Percentiles rank a stretch among this genome's conserved stretches.
Evolutionary conservation across 345 rosid species (phyloP).

Genomic region (Syzygium aqueum): DNA sequence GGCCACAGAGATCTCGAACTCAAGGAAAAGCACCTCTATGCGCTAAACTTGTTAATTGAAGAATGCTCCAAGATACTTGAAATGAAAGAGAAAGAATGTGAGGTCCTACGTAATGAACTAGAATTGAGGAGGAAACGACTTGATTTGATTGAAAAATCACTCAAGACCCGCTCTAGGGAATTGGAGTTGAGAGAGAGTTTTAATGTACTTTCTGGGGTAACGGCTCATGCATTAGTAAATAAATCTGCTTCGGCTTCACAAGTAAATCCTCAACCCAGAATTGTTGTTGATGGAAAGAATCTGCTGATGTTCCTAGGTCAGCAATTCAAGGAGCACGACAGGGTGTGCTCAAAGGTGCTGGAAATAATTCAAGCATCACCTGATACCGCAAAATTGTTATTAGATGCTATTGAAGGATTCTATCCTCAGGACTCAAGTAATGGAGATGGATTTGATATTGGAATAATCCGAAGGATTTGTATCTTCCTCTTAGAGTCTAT

Average conservation of each 20-base stretch:
- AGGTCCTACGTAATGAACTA: background rate
- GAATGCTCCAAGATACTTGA: background rate
- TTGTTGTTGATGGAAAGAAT: constrained; percentile 2
- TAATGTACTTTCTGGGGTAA: background rate
- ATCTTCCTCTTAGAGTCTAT: constrained; percentile 9
- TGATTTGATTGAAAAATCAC: background rate
- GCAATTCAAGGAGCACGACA: constrained; percentile 1
- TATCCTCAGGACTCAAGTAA: constrained; percentile 5
- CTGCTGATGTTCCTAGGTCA: constrained; percentile 16
- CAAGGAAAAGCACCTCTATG: background rate
- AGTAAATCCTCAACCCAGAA: background rate
- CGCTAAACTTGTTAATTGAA: background rate
- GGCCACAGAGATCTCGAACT: background rate
- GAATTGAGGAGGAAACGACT: background rate
- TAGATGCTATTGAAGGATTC: constrained; percentile 19
- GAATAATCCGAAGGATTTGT: constrained; percentile 3
- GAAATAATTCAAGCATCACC: constrained; percentile 8
- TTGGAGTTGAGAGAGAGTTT: background rate
- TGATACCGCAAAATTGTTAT: constrained; percentile 22
- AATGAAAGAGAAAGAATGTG: background rate
- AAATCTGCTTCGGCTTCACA: background rate
- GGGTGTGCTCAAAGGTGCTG: background rate
- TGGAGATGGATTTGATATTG: background rate
- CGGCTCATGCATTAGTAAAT: background rate
- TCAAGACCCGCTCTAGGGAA: background rate